Base-by-base conservation (phyloP, 2,329 filamentous ascomycete genomes). In the Mycocentrospora acerina region DNA sequence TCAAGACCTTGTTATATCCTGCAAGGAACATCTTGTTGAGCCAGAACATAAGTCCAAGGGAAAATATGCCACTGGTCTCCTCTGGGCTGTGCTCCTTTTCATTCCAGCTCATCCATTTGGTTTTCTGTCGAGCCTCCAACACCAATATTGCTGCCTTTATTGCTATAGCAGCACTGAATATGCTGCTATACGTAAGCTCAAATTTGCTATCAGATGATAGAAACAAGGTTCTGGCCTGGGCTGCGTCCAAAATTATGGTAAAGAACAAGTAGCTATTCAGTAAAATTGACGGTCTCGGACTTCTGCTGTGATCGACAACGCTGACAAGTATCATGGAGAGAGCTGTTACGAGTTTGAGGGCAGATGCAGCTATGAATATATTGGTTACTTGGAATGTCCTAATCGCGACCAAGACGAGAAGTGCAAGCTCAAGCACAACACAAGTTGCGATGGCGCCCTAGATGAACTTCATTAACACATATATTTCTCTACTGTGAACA, bases 21-120 rank as follows among this genome's bases (percentile, higher is more conserved):
- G 39, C 9, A 11, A 40, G 24, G 31, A 70, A 64, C 6, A 69
- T 42, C 5, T 44, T 44, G 26, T 64, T 69, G 9, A 69, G 37
- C 67, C 67, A 70, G 48, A 49, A 62, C 40, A 67, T 66, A 22
- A 69, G 38, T 12, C 56, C 51, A n/a, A 61, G 57, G 22, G 46
- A 55, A 32, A 62, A 61, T 4, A 70, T 43, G 11, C 65, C 59
- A 37, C 59, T 60, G 4, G 58, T 64, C 15, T 61, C 55, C 28
- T 69, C 67, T 6, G 62, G 55, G 13, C 55, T 62, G 25, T 57
- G 53, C 24, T 54, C 47, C 27, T 59, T 55, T 9, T 29, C 19
- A 24, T 53, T 35, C 54, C 49, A 58, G 13, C 27, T 41, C 12
- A 60, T 26, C 55, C 58, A 61, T 33, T 19, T 33, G 10, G 50